These are phyloP conservation scores for Davidsoniella virescens DNA, from an alignment of 2,329 filamentous ascomycete species.

Conservation along the genomic window DNA sequence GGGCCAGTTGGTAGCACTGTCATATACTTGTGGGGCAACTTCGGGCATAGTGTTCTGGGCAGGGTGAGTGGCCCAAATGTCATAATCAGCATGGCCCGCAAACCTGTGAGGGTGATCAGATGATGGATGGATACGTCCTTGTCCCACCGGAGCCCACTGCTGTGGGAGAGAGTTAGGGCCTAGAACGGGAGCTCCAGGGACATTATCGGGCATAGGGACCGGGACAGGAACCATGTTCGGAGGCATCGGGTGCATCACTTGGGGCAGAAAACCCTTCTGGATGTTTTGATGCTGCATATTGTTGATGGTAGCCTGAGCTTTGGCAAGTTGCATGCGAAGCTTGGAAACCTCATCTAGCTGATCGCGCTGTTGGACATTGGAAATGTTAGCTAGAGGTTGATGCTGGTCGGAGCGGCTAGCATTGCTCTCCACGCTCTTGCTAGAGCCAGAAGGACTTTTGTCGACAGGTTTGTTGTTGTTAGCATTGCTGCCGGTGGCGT, in stretches of 20 bases:
- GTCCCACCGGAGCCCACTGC: too few relatives aligned
- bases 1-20: neutral
- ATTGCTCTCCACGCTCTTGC: neutral
- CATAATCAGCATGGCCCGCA: neutral
- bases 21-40: neutral
- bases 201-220: neutral
- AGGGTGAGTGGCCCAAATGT: neutral
- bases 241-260: too few relatives aligned
- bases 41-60: neutral
- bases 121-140: too few relatives aligned
- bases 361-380: neutral
- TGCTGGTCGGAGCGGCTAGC: neutral
- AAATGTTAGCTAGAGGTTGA: neutral
- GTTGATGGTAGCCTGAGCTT: constrained; percentile 36
- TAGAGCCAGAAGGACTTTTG: neutral
- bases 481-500: neutral
- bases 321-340: constrained; percentile 51
- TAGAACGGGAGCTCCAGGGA: too few relatives aligned
- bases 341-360: constrained; percentile 44
- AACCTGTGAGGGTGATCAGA: neutral
- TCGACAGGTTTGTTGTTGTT: neutral
- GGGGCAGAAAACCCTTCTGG: neutral
- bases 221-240: neutral
- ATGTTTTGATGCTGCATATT: constrained; percentile 15
- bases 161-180: neutral